Base-by-base conservation (phyloP, 2,329 filamentous ascomycete genomes). In the Arthroderma sp. region DNA sequence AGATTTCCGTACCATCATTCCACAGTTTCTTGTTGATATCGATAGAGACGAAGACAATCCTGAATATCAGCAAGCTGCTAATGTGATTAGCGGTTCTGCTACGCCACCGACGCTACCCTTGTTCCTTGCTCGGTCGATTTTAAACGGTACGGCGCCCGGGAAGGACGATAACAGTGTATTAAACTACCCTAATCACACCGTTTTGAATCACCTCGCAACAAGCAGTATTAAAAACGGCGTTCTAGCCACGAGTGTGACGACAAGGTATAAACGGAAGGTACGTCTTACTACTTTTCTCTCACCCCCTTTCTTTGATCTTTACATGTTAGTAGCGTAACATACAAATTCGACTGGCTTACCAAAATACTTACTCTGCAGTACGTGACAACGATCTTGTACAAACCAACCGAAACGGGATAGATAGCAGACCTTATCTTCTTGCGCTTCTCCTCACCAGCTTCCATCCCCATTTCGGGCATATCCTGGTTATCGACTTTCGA, bases 141-240 rank as follows among this genome's bases (percentile, higher is more conserved):
- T 98, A 52, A 98, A 98, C 62, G 85, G 85, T 40, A 81, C 80
- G 2, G 87, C 85, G 28, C 80, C 89, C 5, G 86, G 94, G 73
- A 96, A 96, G 69, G 91, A 98, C 61, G 91, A 98, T 65, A 94
- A 89, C 63, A 95, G 88, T 65, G 91, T 98, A 49, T 69, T 98
- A 51, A 91, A 86, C 53, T 89, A 95, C 75, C 91, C 91, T 9
- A 98, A 96, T 57, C 89, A 98, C 59, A 95, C 91, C 0, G 86
- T 96, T 30, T 69, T 98, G 50, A 98, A 98, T 54, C 91, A 98
- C 63, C 70, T 98, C 54, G 89, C 89, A 40, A 98, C 91, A 3
- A 96, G 89, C 64, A 95, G 88, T 63, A 98, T 98, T 64, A 95
- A 94, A 70, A 87, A 94, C 54, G 88, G 89, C 50, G 85, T 96